Evolutionary conservation across 495 filamentous ascomycete species (phyloP).

Genomic region (Penicillium odoratum): DNA sequence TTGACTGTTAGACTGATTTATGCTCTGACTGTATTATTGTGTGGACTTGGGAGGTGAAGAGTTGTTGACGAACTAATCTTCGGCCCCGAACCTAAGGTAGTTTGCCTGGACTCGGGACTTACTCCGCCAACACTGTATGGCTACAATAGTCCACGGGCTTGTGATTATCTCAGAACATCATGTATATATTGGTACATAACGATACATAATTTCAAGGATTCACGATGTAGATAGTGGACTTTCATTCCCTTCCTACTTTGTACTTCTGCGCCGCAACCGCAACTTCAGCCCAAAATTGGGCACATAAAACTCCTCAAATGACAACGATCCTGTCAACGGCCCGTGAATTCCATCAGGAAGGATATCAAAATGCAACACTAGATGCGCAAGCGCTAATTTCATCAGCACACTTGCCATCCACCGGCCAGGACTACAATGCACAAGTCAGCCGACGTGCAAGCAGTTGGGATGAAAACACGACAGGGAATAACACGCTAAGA

Average conservation of each 20-base stretch:
- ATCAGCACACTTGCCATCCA: constrained; percentile 56
- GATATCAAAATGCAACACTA: constrained; percentile 51
- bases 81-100: too few relatives aligned
- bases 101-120: too few relatives aligned
- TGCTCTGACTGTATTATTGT: too few relatives aligned
- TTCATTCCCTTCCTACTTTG: neutral
- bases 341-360: constrained; percentile 14
- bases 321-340: constrained; percentile 21
- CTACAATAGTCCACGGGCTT: too few relatives aligned
- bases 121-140: too few relatives aligned
- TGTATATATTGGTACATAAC: too few relatives aligned
- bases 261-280: constrained; percentile 13
- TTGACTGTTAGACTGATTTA: too few relatives aligned
- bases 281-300: constrained; percentile 28
- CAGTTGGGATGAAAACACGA: constrained; percentile 22
- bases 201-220: too few relatives aligned
- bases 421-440: constrained; percentile 46
- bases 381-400: constrained; percentile 52
- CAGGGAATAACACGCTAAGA: neutral
- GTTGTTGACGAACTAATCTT: too few relatives aligned
- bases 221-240: too few relatives aligned
- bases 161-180: too few relatives aligned
- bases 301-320: constrained; percentile 31
- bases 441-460: constrained; percentile 17
- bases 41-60: too few relatives aligned